Conservation (phyloP, 1,139 yeast genomes). For the Kurtzmaniella quercitrusa region DNA sequence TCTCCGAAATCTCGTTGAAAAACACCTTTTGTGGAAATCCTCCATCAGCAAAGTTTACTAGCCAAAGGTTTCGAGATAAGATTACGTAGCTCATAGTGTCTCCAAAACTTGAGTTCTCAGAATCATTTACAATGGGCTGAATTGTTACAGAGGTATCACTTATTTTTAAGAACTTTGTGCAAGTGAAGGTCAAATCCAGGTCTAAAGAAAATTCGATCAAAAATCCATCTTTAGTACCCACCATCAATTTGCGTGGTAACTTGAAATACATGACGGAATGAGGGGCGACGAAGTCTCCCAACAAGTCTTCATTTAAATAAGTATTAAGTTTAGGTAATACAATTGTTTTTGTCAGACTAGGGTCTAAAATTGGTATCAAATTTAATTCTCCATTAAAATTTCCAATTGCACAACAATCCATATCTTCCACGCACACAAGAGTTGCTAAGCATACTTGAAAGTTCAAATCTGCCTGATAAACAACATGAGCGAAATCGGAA, state of each 20-base stretch:
- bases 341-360: not conserved
- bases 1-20: constrained; percentile 33
- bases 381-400: constrained; percentile 3
- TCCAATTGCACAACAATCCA: constrained; percentile 14
- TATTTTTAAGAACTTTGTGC: constrained; percentile 16
- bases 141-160: constrained; percentile 23
- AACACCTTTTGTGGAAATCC: constrained; percentile 37
- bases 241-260: constrained; percentile 9
- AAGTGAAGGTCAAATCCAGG: constrained; percentile 7
- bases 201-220: constrained; percentile 13
- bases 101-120: no score
- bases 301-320: constrained; percentile 4
- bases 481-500: constrained; percentile 13
- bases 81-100: constrained; percentile 11
- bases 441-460: constrained; percentile 19
- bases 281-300: constrained; percentile 14
- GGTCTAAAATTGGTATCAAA: not conserved
- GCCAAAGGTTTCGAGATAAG: constrained; percentile 39
- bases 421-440: constrained; percentile 6
- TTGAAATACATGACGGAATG: constrained; percentile 13
- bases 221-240: constrained; percentile 32
- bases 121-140: constrained; percentile 8
- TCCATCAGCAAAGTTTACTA: constrained; percentile 28
- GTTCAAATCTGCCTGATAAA: constrained; percentile 3
- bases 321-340: constrained; percentile 8